These are phyloP conservation scores for Globomyces sp. DNA, from an alignment of 371 early-diverging fungal species.

Conservation along the genomic window DNA sequence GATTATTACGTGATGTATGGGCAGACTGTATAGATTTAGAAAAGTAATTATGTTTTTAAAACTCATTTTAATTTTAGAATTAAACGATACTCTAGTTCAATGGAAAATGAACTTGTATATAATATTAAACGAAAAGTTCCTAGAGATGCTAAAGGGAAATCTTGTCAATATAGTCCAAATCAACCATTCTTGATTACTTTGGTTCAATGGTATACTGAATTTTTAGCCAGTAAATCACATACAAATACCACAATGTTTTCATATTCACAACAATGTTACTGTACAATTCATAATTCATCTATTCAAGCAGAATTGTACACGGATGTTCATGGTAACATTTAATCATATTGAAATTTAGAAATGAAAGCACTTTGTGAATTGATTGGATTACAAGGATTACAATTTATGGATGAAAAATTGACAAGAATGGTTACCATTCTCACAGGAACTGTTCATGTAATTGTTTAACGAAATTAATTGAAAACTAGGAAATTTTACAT, in stretches of 20 bases:
- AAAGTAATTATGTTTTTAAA: slow-evolving; percentile 15
- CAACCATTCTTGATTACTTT: slow-evolving; percentile 29
- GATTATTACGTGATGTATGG: slow-evolving; percentile 24
- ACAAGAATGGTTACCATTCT: slow-evolving; percentile 21
- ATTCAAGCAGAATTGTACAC: slow-evolving; percentile 35
- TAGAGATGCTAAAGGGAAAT: slow-evolving; percentile 15
- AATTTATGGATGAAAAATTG: slow-evolving; percentile 34
- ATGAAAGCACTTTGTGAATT: slow-evolving; percentile 29
- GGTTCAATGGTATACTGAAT: slow-evolving; percentile 34
- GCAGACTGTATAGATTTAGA: slow-evolving; percentile 25
- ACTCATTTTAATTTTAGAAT: slow-evolving; percentile 16
- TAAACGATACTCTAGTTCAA: slow-evolving; percentile 20
- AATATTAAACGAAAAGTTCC: slow-evolving; percentile 17
- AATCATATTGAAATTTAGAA: neutral
- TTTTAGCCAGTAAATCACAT: slow-evolving; percentile 26
- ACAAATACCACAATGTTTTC: slow-evolving; percentile 26
- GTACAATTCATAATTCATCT: slow-evolving; percentile 1
- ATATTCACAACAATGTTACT: slow-evolving; percentile 19
- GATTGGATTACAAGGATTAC: slow-evolving; percentile 32
- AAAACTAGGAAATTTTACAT: too few species aligned
- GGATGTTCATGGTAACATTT: slow-evolving; percentile 16
- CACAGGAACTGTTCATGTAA: slow-evolving; percentile 16
- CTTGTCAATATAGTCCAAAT: slow-evolving; percentile 19
- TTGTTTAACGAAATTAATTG: too few species aligned
- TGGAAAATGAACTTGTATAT: slow-evolving; percentile 29